A percentile compares a stretch with the other conserved stretches of the same genome.
Conservation (phyloP, 2,329 filamentous ascomycete genomes). For the Immersiporthe knoxdaviesiana region DNA sequence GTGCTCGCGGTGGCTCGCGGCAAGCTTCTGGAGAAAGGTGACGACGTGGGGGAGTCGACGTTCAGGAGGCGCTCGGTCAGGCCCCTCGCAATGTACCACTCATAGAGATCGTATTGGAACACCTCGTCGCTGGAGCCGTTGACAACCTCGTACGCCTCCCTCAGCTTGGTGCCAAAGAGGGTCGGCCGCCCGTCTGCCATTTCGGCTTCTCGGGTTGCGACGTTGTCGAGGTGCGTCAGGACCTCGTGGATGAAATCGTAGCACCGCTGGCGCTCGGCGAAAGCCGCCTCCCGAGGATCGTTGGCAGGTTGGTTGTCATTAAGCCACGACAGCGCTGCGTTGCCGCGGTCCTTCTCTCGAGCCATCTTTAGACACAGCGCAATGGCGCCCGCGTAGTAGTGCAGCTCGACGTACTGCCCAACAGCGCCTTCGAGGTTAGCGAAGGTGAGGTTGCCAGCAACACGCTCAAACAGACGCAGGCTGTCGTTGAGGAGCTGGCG, state of each 20-base stretch:
- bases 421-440: slow-evolving; percentile 80
- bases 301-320: slow-evolving; percentile 75
- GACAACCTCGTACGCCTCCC: slow-evolving; percentile 89
- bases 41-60: slow-evolving; percentile 86
- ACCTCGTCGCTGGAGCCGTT: slow-evolving; percentile 88
- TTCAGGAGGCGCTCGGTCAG: slow-evolving; percentile 85
- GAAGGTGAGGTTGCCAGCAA: slow-evolving; percentile 79
- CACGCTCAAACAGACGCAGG: slow-evolving; percentile 83
- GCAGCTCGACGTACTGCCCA: slow-evolving; percentile 75
- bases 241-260: slow-evolving; percentile 89
- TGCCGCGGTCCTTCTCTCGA: slow-evolving; percentile 82
- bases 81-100: slow-evolving; percentile 89
- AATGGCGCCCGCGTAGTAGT: slow-evolving; percentile 94
- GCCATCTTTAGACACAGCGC: slow-evolving; percentile 84
- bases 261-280: slow-evolving; percentile 73
- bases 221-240: slow-evolving; percentile 74
- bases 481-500: slow-evolving; percentile 86
- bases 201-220: slow-evolving; percentile 69
- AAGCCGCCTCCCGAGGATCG: slow-evolving; percentile 71
- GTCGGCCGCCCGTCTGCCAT: slow-evolving; percentile 78
- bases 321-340: slow-evolving; percentile 82
- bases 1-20: slow-evolving; percentile 71
- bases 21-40: slow-evolving; percentile 80
- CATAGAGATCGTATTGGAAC: slow-evolving; percentile 95
- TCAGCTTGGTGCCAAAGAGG: slow-evolving; percentile 74